Percentiles rank a stretch among this genome's conserved stretches.
Conservation (phyloP, 441 rosid species). For the Pelargonium myrrhifolium region DNA sequence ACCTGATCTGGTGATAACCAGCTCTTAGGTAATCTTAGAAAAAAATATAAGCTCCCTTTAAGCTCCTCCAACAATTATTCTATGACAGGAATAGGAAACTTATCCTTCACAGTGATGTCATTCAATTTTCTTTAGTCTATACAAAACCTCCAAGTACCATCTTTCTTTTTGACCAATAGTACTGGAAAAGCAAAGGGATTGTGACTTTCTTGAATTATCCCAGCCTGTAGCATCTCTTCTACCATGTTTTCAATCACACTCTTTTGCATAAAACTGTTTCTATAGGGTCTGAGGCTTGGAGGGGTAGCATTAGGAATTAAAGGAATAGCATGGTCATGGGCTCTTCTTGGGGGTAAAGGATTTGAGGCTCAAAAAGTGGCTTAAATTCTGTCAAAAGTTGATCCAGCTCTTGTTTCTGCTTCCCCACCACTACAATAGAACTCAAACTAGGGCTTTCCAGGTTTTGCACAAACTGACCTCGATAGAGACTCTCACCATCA, state of each 20-base stretch:
- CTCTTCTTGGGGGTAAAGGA: neutral
- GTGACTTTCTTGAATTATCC: neutral
- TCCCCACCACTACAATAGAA: too few relatives aligned
- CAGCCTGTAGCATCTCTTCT: neutral
- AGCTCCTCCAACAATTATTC: too few relatives aligned
- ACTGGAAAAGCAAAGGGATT: slow-evolving; percentile 8
- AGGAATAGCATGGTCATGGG: neutral
- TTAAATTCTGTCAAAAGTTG: neutral
- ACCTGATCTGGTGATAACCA: neutral
- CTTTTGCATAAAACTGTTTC: neutral
- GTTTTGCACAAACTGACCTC: neutral
- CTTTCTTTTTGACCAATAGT: slow-evolving; percentile 19
- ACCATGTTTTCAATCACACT: neutral
- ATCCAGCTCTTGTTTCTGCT: neutral
- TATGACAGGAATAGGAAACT: too few relatives aligned
- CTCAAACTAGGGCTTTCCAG: too few relatives aligned
- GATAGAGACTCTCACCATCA: neutral
- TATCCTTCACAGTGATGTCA: too few relatives aligned
- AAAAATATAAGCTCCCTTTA: too few relatives aligned
- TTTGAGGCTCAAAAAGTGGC: neutral
- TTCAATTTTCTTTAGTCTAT: slow-evolving; percentile 2
- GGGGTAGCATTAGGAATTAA: neutral
- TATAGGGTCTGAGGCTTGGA: neutral
- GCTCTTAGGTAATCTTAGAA: neutral
- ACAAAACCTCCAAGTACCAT: slow-evolving; percentile 6